phyloP scores from a whole-genome alignment of 2,329 filamentous ascomycete species.

The Rutstroemia sp. region DNA sequence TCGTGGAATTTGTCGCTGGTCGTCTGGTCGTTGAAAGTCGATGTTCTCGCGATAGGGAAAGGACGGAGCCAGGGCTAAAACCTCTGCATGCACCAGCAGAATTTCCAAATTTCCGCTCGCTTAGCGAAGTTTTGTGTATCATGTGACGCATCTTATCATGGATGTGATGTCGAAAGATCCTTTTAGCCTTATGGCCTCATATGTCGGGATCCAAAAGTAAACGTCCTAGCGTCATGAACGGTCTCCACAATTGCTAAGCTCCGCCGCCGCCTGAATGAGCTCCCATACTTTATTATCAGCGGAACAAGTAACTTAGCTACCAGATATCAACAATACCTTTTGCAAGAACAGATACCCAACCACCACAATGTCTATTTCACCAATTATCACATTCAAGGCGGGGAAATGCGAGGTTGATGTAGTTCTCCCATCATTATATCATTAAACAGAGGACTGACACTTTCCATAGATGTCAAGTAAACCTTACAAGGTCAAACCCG shows the following conservation, averaged over 20 bases:
- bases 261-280: slow-evolving; percentile 8
- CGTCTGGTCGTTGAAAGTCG: slow-evolving; percentile 8
- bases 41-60: slow-evolving; percentile 8
- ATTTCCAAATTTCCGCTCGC: slow-evolving; percentile 9
- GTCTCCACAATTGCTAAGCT: slow-evolving; percentile 9
- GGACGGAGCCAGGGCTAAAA: slow-evolving; percentile 7
- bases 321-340: background rate
- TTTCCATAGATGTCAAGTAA: slow-evolving; percentile 42
- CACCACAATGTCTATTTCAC: slow-evolving; percentile 66
- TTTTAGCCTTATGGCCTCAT: background rate
- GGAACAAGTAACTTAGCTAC: background rate
- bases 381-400: slow-evolving; percentile 94
- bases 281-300: background rate
- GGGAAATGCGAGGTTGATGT: slow-evolving; percentile 83
- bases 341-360: slow-evolving; percentile 4
- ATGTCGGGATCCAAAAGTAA: background rate
- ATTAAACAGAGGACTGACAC: slow-evolving; percentile 8
- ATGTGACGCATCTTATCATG: slow-evolving; percentile 4
- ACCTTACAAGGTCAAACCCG: slow-evolving; percentile 66
- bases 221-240: slow-evolving; percentile 4
- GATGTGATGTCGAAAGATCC: background rate
- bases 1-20: slow-evolving; percentile 14
- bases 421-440: slow-evolving; percentile 32
- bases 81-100: background rate
- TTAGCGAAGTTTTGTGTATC: slow-evolving; percentile 10